Evolutionary conservation across 192 early-diverging fungal genomes (phyloP).

Genomic region (Podila epicladia): DNA sequence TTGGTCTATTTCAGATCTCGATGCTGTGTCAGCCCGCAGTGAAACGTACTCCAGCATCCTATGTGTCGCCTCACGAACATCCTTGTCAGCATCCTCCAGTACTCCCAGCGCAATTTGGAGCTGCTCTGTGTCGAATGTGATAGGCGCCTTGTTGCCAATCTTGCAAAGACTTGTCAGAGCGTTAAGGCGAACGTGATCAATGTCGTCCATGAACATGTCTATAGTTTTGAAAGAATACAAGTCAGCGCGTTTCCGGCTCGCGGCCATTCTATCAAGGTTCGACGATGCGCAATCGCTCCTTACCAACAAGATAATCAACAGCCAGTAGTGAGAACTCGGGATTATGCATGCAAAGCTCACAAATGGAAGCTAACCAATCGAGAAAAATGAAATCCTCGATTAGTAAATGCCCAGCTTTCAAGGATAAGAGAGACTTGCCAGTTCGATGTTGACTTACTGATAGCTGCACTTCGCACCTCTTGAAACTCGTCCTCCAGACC

Average conservation of each 20-base stretch:
- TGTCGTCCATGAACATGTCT: constrained; percentile 99
- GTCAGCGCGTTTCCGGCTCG: background rate
- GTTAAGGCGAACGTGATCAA: constrained; percentile 83
- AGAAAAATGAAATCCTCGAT: constrained; percentile 1
- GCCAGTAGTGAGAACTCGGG: constrained; percentile 77
- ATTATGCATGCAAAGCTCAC: constrained; percentile 78
- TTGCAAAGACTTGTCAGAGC: constrained; percentile 79
- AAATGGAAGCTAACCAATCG: constrained; percentile 72
- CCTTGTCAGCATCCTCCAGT: constrained; percentile 77
- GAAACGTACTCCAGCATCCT: constrained; percentile 70
- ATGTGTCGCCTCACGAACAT: constrained; percentile 78
- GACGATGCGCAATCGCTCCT: background rate
- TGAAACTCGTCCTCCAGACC: constrained; percentile 96
- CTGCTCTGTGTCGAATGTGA: constrained; percentile 78
- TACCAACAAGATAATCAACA: constrained; percentile 84
- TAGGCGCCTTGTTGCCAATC: constrained; percentile 66
- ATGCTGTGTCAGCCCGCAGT: background rate
- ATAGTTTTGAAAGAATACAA: background rate
- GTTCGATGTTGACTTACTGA: constrained; percentile 62
- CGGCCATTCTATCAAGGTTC: background rate
- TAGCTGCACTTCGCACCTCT: constrained; percentile 85
- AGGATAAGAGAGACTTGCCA: background rate
- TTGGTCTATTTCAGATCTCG: background rate
- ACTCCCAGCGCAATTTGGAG: constrained; percentile 77
- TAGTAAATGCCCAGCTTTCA: background rate